Conservation (phyloP, 768 basidiomycete species). For the Podaxis mareebaensis region DNA sequence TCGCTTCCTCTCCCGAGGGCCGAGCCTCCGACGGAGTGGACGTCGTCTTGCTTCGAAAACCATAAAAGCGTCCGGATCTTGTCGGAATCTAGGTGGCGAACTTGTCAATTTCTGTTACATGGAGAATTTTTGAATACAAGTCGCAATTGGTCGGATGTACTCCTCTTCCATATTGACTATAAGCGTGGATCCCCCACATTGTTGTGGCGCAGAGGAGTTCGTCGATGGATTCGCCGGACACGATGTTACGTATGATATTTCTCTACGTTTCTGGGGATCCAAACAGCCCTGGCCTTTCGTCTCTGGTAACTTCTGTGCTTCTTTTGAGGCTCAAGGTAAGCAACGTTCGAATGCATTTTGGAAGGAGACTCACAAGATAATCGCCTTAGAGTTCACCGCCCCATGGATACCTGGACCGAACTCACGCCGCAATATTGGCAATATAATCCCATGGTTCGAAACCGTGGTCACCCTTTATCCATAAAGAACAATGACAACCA, state of each 20-base stretch:
- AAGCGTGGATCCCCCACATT: neutral
- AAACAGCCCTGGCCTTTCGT: neutral
- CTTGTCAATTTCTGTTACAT: neutral
- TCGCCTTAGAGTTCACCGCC: too few species aligned
- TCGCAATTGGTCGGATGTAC: neutral
- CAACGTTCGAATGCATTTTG: neutral
- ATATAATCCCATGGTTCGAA: neutral
- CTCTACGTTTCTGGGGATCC: neutral
- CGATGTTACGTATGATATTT: neutral
- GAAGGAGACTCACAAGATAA: neutral
- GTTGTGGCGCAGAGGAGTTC: neutral
- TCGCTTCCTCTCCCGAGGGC: neutral
- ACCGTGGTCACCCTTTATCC: conserved; percentile 2
- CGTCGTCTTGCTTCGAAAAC: neutral
- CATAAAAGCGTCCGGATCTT: neutral
- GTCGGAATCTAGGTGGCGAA: neutral
- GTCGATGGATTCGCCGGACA: neutral
- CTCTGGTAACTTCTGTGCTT: neutral
- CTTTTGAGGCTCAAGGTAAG: neutral
- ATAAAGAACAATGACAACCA: neutral
- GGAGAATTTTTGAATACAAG: neutral
- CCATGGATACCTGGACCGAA: neutral
- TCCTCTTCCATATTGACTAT: neutral
- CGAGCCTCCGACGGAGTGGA: neutral
- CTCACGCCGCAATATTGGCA: neutral